Base-by-base conservation (phyloP, 345 rosid genomes). In the Cardamine chenopodiifolia region DNA sequence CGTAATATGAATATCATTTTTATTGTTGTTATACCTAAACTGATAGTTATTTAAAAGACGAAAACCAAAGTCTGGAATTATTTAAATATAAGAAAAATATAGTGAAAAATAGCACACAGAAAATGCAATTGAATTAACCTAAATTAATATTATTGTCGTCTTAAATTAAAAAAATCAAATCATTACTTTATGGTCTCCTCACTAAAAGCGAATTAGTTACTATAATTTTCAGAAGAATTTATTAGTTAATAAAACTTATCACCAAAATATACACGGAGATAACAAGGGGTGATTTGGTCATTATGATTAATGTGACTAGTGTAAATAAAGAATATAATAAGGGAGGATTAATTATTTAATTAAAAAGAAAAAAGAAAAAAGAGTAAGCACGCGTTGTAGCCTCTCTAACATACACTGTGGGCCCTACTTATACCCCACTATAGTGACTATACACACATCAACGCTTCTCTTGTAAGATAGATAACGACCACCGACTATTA, bases 311-410 rank as follows among this genome's bases (percentile, higher is more conserved):
- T 34, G 40, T 56, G 66, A 58, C 34, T 74, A 57, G 28, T 45
- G 66, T 66, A 28, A 49, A 68, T 12, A 26, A 48, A 68, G 13
- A 23, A 9, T 5, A 40, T 8, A 15, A 61, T 4, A 31, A 61
- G 31, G 12, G 44, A 31, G n/a, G 59, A 56, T 68, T 53, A 26
- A 57, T 40, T 11, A 9, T 34, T 2, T 35, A 35, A 35, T 11
- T 14, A 31, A 22, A 58, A 5, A 19, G 37, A 52, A 22, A 15
- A 42, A 52, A 22, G 10, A 42, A 69, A 40, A 50, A 62, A 29
- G 70, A 42, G 34, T 53, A 57, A 77, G 76, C 80, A 77, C 80
- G 80, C 80, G 53, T 77, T 77, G 80, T 77, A 77, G 80, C 72
- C 80, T 77, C 71, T 77, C 55, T 56, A 56, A 71, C 72, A 40